These are phyloP conservation scores for Globisporangium okanoganense DNA, from an alignment of 352 stramenopile genomes.

Conservation along the genomic window DNA sequence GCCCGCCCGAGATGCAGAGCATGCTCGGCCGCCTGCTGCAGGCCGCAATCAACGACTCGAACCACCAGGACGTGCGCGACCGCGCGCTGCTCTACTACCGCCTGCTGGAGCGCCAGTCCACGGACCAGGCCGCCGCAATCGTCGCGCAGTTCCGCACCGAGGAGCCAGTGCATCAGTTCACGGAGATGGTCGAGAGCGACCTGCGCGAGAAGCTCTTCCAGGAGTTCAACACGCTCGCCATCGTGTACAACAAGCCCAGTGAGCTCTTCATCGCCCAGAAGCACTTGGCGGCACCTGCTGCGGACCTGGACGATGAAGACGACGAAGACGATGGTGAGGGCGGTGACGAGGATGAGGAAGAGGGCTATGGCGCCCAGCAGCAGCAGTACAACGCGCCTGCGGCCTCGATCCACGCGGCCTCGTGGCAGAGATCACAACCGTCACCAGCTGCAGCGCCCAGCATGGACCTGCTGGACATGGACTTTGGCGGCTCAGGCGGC, in stretches of 20 bases:
- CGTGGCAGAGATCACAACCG: slow-evolving; percentile 14
- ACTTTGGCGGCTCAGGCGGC: slow-evolving; percentile 40
- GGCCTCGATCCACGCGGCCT: not conserved
- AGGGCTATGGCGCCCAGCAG: slow-evolving; percentile 29
- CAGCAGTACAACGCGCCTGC: slow-evolving; percentile 38
- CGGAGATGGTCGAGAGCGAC: slow-evolving; percentile 80
- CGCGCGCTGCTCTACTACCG: slow-evolving; percentile 98
- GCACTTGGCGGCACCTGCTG: slow-evolving; percentile 33
- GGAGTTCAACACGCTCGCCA: slow-evolving; percentile 98
- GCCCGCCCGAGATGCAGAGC: slow-evolving; percentile 96
- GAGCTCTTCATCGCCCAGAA: slow-evolving; percentile 93
- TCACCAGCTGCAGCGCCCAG: slow-evolving; percentile 21
- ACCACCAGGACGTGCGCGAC: slow-evolving; percentile 95
- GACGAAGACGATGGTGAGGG: slow-evolving; percentile 47
- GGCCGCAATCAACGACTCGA: slow-evolving; percentile 93
- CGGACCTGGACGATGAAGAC: slow-evolving; percentile 39
- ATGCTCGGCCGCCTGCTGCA: slow-evolving; percentile 96
- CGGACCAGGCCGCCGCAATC: slow-evolving; percentile 88
- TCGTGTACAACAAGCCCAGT: slow-evolving; percentile 96
- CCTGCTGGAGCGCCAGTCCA: slow-evolving; percentile 89
- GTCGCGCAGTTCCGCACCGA: slow-evolving; percentile 77
- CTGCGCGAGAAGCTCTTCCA: slow-evolving; percentile 88
- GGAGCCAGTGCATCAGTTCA: slow-evolving; percentile 84
- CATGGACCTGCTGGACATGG: slow-evolving; percentile 76
- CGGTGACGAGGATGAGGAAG: slow-evolving; percentile 31